Evolutionary conservation across 495 filamentous ascomycete species (phyloP), one percentile per base, ranked within the genome.

Genomic region (Cladorrhinum samala): DNA sequence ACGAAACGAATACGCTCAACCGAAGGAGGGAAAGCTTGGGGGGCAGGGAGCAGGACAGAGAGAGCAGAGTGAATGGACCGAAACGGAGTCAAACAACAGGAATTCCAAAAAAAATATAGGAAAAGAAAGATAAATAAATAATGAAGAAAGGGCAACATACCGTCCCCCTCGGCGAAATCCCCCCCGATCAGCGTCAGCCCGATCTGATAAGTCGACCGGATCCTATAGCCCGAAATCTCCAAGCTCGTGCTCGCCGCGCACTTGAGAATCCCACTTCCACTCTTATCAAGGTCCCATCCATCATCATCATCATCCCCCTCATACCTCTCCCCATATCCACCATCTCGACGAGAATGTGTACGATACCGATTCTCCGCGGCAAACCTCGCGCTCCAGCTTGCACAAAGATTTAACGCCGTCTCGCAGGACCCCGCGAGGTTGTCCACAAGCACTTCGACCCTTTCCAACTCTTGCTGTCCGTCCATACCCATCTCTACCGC

Each of bases 181-280:
- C 58, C 45, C 3, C 70, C 70, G 42, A 73, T 62, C 17, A 73
- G 60, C 17, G 69, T 66, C 4, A 56, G 64, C 30, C 59, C 69
- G 8, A 60, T 56, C 21, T 67, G 57, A 40, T 69, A 72, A 3
- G 68, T 58, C 7, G 69, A 68, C 38, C 42, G 57, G 40, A 73
- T 67, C 41, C 60, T 64, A 24, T 58, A 58, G 24, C 53, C 51
- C 8, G 69, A 72, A n/a, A 64, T 53, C 38, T 59, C 59, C 20
- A 71, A 45, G 21, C 69, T 72, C 0, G 69, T 61, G 54, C 62
- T 63, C 7, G 68, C 53, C 17, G 69, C 70, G 50, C 57, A 67
- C 37, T 61, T 61, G n/a, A 19, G 5, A 5, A 33, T 33, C n/a
- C n/a, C n/a, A n/a, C n/a, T n/a, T n/a, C n/a, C n/a, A n/a, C n/a